phyloP scores from a whole-genome alignment of 78 protist genomes.

The Acrasis kona region DNA sequence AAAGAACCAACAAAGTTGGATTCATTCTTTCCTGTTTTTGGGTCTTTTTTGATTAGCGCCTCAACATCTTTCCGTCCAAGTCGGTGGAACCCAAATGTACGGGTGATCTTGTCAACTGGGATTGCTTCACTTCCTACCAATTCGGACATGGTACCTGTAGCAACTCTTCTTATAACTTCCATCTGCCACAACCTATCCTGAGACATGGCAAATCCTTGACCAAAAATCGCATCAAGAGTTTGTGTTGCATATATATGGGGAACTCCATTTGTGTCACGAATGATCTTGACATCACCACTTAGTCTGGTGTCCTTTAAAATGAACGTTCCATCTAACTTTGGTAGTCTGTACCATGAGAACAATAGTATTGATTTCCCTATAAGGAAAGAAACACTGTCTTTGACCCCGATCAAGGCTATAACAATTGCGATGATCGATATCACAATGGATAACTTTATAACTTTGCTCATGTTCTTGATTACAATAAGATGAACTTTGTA shows the following conservation, averaged over 20 bases:
- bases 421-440: too few relatives aligned
- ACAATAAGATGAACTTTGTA: too few relatives aligned
- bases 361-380: too few relatives aligned
- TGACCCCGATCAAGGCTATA: too few relatives aligned
- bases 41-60: too few relatives aligned
- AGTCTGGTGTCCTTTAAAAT: not conserved
- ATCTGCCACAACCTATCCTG: not conserved
- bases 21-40: not conserved
- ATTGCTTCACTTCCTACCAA: not conserved
- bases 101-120: not conserved
- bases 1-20: not conserved
- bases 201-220: not conserved
- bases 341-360: not conserved
- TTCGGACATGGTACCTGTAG: not conserved
- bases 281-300: not conserved
- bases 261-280: not conserved
- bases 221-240: not conserved
- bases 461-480: too few relatives aligned
- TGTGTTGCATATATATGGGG: not conserved
- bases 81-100: not conserved
- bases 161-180: not conserved
- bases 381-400: too few relatives aligned
- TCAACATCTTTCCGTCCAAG: not conserved
- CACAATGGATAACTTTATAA: too few relatives aligned
- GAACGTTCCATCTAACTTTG: not conserved